Percentiles rank a stretch among this genome's conserved stretches.
These are phyloP conservation scores for Oryza officinalis DNA, from an alignment of 176 grass and related monocot genomes.

Conservation along the genomic window DNA sequence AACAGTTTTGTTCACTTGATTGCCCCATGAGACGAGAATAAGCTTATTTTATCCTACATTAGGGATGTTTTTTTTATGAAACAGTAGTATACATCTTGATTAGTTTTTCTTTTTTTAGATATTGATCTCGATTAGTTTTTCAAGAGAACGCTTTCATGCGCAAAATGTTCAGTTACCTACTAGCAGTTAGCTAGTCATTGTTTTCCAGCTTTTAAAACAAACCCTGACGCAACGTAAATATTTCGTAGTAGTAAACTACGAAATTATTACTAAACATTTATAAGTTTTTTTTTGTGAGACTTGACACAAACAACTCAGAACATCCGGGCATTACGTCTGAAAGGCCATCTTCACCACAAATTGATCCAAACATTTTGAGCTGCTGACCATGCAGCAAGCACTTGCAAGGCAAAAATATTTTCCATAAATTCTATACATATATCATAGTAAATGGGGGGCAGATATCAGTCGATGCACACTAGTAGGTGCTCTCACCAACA, in stretches of 20 bases:
- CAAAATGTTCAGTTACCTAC: not conserved
- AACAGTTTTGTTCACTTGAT: not conserved
- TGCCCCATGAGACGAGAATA: not conserved
- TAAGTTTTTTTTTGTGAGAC: conserved; percentile 9
- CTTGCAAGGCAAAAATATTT: conserved; percentile 18
- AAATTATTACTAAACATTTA: not conserved
- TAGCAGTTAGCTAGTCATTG: not conserved
- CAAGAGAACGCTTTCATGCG: not conserved
- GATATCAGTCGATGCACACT: not conserved
- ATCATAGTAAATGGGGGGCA: not conserved
- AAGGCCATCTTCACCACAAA: conserved; percentile 18
- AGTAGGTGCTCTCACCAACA: conserved; percentile 31
- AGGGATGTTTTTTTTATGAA: not conserved
- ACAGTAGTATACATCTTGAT: not conserved
- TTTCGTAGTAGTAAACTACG: not conserved
- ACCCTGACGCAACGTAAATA: not conserved
- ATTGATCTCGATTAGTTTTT: not conserved
- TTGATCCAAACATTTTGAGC: conserved; percentile 1
- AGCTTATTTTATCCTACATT: not conserved
- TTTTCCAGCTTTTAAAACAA: not conserved
- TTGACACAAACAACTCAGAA: conserved; percentile 11
- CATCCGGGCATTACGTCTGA: not conserved
- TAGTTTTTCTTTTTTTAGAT: not conserved
- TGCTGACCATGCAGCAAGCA: not conserved
- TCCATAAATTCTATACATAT: not conserved